Evolutionary conservation across 768 basidiomycete species (phyloP).

Genomic region (Crassisporium funariophilum): DNA sequence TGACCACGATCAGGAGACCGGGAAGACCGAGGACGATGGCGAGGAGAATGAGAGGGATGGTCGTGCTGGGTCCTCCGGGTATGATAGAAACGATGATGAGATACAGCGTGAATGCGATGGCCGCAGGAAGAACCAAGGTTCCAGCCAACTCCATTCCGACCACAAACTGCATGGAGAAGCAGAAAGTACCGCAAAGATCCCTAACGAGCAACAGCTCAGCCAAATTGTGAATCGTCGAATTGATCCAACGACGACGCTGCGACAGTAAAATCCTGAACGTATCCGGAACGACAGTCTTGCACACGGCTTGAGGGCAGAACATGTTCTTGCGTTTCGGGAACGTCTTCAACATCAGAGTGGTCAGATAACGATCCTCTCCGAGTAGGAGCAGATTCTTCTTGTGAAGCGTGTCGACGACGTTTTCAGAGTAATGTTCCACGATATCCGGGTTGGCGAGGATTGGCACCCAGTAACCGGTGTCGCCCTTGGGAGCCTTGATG

Average conservation of each 20-base stretch:
- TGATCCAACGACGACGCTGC: slow-evolving; percentile 99
- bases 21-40: slow-evolving; percentile 96
- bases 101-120: slow-evolving; percentile 96
- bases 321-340: slow-evolving; percentile 99
- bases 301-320: slow-evolving; percentile 98
- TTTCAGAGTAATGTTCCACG: slow-evolving; percentile 98
- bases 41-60: slow-evolving; percentile 90
- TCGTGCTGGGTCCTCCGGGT: slow-evolving; percentile 73
- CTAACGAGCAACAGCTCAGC: slow-evolving; percentile 93
- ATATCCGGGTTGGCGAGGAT: slow-evolving; percentile 98
- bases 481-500: slow-evolving; percentile 98
- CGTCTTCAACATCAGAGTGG: slow-evolving; percentile 96
- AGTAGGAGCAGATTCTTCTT: slow-evolving; percentile 98
- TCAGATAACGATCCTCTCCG: slow-evolving; percentile 98
- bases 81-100: slow-evolving; percentile 88
- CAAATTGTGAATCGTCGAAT: slow-evolving; percentile 97
- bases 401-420: slow-evolving; percentile 98
- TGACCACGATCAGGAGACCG: slow-evolving; percentile 93
- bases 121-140: slow-evolving; percentile 94
- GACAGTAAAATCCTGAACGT: slow-evolving; percentile 92
- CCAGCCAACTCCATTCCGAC: slow-evolving; percentile 98
- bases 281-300: slow-evolving; percentile 98
- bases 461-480: slow-evolving; percentile 96
- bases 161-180: slow-evolving; percentile 99
- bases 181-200: slow-evolving; percentile 99